Evolutionary conservation across 441 rosid genomes (phyloP).

Genomic region (Omphalea diandra): DNA sequence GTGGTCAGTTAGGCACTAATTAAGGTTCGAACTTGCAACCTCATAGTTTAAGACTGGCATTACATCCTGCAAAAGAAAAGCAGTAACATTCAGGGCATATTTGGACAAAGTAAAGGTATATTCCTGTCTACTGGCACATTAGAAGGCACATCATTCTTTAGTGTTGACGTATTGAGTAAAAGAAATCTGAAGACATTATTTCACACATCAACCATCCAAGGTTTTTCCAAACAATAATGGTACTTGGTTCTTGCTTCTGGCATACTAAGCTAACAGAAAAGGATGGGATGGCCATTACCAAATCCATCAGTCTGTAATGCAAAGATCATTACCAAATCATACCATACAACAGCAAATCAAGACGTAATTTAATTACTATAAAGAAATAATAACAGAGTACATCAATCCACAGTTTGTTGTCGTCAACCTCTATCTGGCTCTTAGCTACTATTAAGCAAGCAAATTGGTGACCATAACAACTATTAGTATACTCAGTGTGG

Average conservation of each 20-base stretch:
- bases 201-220: background rate
- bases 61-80: background rate
- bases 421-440: too few relatives aligned
- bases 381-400: too few relatives aligned
- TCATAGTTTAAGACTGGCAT: background rate
- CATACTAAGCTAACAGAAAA: background rate
- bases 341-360: too few relatives aligned
- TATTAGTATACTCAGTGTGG: background rate
- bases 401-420: too few relatives aligned
- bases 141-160: background rate
- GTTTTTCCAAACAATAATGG: background rate
- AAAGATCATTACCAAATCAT: too few relatives aligned
- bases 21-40: background rate
- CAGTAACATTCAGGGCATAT: background rate
- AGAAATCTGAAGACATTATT: background rate
- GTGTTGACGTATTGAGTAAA: background rate
- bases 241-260: background rate
- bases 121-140: background rate
- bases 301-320: conserved; percentile 13
- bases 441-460: too few relatives aligned
- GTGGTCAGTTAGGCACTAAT: too few relatives aligned
- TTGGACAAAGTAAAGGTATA: background rate
- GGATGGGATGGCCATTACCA: conserved; percentile 12
- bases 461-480: too few relatives aligned
- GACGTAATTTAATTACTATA: too few relatives aligned